A percentile compares a stretch with the other conserved stretches of the same genome.
Conservation (phyloP, 192 early-diverging fungal species). For the Rhizophagus clarus region DNA sequence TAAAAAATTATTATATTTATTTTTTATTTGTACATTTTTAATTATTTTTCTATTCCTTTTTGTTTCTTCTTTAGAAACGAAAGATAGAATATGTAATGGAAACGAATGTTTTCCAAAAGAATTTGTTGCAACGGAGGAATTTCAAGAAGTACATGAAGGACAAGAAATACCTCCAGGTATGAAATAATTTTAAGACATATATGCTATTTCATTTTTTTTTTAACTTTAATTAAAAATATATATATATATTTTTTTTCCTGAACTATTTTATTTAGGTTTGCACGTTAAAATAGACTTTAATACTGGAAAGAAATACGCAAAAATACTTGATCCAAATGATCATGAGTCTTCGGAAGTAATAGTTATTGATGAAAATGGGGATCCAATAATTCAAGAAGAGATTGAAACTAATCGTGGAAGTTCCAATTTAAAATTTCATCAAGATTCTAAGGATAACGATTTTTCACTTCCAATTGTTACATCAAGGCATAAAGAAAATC, state of each 20-base stretch:
- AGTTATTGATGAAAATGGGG: conserved; percentile 39
- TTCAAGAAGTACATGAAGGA: conserved; percentile 57
- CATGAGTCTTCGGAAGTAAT: conserved; percentile 33
- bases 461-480: background rate
- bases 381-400: conserved; percentile 24
- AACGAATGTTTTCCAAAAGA: conserved; percentile 59
- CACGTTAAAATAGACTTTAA: conserved; percentile 66
- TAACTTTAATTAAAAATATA: background rate
- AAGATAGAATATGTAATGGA: background rate
- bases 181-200: background rate
- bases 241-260: background rate
- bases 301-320: conserved; percentile 58
- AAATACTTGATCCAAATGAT: conserved; percentile 49
- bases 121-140: conserved; percentile 62
- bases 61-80: background rate
- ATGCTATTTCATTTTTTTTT: background rate
- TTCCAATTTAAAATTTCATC: conserved; percentile 21
- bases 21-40: background rate
- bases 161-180: conserved; percentile 61
- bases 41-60: background rate
- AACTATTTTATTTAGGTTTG: conserved; percentile 43
- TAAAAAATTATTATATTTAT: background rate
- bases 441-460: conserved; percentile 1
- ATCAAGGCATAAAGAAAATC: conserved; percentile 6
- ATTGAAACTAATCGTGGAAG: conserved; percentile 19